Evolutionary conservation across 257 asterid genomes (phyloP).

Genomic region (Nicotiana undulata): DNA sequence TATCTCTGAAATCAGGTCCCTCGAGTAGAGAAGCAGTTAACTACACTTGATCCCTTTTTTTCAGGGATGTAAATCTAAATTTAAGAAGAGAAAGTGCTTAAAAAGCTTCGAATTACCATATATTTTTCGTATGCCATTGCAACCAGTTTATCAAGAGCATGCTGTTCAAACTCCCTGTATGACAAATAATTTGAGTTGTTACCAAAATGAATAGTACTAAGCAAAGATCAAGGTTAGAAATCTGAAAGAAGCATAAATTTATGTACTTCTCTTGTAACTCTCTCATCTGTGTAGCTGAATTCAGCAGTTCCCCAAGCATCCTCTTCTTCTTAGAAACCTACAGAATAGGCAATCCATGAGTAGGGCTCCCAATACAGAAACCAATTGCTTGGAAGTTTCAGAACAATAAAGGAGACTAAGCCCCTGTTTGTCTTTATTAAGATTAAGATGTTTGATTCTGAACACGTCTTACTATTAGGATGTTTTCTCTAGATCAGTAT

Average conservation of each 20-base stretch:
- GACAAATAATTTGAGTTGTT: slow-evolving; percentile 20
- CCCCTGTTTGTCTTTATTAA: background rate
- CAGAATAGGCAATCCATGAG: slow-evolving; percentile 9
- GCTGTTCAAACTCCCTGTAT: slow-evolving; percentile 67
- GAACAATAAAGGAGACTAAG: background rate
- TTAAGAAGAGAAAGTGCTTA: slow-evolving; percentile 10
- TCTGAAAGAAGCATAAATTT: slow-evolving; percentile 7
- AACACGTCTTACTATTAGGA: background rate
- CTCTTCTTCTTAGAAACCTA: slow-evolving; percentile 63
- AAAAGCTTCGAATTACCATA: slow-evolving; percentile 53
- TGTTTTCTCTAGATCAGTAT: background rate
- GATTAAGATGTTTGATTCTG: background rate
- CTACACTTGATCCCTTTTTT: background rate
- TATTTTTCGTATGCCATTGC: slow-evolving; percentile 77
- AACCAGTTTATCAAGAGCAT: slow-evolving; percentile 69
- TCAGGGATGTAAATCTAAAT: background rate
- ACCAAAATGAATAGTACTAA: slow-evolving; percentile 5
- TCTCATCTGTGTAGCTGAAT: slow-evolving; percentile 49
- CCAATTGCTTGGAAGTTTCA: background rate
- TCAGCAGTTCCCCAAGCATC: slow-evolving; percentile 45
- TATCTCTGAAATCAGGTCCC: background rate
- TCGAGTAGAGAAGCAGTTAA: background rate
- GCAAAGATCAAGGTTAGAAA: slow-evolving; percentile 12
- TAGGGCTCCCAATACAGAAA: background rate
- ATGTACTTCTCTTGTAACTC: slow-evolving; percentile 60